A percentile compares a stretch with the other conserved stretches of the same genome.
Conservation (phyloP, 306 rosid species). For the Hippophae gyantsensis region DNA sequence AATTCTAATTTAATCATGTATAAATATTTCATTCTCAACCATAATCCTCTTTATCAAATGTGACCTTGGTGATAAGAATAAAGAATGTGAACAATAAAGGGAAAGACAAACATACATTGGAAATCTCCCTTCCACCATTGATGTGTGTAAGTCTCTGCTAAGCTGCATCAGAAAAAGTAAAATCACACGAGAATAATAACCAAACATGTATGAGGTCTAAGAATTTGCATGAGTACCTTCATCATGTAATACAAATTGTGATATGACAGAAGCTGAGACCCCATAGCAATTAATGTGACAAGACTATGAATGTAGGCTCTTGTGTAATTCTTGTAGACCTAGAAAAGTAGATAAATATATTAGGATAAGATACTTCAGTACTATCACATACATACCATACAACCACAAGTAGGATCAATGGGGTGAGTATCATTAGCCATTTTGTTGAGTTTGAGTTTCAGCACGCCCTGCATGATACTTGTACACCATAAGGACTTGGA, state of each 20-base stretch:
- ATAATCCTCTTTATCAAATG: background rate
- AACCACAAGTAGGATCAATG: slow-evolving; percentile 71
- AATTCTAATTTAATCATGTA: no score
- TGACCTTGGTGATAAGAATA: background rate
- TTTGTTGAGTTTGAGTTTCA: slow-evolving; percentile 64
- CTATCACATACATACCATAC: slow-evolving; percentile 59
- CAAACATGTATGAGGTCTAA: background rate
- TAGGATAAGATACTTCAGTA: background rate
- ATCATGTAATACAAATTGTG: slow-evolving; percentile 86
- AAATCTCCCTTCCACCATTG: slow-evolving; percentile 67
- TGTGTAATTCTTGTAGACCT: slow-evolving; percentile 86
- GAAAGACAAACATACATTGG: slow-evolving; percentile 60
- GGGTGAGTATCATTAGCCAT: slow-evolving; percentile 96
- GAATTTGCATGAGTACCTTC: slow-evolving; percentile 43
- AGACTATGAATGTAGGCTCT: slow-evolving; percentile 95
- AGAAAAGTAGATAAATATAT: slow-evolving; percentile 16
- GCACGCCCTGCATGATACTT: slow-evolving; percentile 55
- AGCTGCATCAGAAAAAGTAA: slow-evolving; percentile 42
- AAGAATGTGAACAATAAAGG: background rate
- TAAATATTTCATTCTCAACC: no score
- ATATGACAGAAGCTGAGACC: slow-evolving; percentile 93
- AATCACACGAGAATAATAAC: background rate
- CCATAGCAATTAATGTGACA: slow-evolving; percentile 93
- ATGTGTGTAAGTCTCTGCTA: slow-evolving; percentile 72
- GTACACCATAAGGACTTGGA: background rate